phyloP scores from a whole-genome alignment of 2,329 filamentous ascomycete species.

The Periconia digitata region DNA sequence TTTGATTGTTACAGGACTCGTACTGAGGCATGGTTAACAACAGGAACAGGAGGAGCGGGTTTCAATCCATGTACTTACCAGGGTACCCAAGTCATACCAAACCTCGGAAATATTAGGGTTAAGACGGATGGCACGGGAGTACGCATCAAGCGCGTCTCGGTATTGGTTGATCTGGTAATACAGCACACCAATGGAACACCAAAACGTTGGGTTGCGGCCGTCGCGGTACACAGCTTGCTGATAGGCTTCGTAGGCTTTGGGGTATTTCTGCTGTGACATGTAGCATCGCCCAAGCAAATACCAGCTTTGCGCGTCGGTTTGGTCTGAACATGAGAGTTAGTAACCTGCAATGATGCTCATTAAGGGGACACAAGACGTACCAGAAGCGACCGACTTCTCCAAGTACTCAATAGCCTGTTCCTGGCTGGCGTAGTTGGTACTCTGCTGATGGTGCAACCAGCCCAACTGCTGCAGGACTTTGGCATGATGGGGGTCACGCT shows the following conservation, averaged over 20 bases:
- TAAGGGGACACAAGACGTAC: conserved; percentile 54
- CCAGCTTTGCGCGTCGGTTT: conserved; percentile 96
- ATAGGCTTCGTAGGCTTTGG: conserved; percentile 97
- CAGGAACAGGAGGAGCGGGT: neutral
- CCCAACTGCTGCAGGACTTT: conserved; percentile 98
- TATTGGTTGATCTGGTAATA: conserved; percentile 99
- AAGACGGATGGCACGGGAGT: conserved; percentile 91
- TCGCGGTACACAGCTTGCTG: conserved; percentile 98
- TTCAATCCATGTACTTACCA: conserved; percentile 69
- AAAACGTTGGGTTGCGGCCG: conserved; percentile 96
- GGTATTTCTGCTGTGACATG: conserved; percentile 99
- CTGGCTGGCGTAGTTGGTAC: conserved; percentile 85
- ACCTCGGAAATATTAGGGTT: conserved; percentile 99
- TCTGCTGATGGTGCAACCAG: conserved; percentile 97
- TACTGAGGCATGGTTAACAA: conserved; percentile 61
- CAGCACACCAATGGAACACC: conserved; percentile 98
- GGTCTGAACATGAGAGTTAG: conserved; percentile 60
- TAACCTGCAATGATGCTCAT: conserved; percentile 11
- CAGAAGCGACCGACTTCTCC: conserved; percentile 92
- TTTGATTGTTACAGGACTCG: conserved; percentile 98
- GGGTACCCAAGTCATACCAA: conserved; percentile 95
- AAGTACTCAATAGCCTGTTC: conserved; percentile 96
- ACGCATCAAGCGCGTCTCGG: conserved; percentile 93
- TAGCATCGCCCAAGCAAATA: conserved; percentile 96
- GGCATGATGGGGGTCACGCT: conserved; percentile 92